These are phyloP conservation scores for Globisporangium radiosum DNA, from an alignment of 352 stramenopile genomes.

Conservation along the genomic window DNA sequence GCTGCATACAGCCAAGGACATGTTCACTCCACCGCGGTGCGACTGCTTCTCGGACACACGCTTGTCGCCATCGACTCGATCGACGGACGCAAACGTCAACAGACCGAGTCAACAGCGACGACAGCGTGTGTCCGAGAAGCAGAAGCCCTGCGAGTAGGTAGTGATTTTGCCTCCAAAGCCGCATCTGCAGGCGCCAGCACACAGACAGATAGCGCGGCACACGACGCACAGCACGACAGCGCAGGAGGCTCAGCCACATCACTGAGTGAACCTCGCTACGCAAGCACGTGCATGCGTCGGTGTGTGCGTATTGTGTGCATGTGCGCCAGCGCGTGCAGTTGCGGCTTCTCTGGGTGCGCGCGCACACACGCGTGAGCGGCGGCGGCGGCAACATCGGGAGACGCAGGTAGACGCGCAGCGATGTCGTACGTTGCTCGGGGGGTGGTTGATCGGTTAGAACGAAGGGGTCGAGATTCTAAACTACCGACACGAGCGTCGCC, in stretches of 20 bases:
- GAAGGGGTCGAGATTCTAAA: slow-evolving; percentile 29
- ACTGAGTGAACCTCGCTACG: too few relatives aligned
- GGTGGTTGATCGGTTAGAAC: slow-evolving; percentile 28
- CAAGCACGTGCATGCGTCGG: background rate
- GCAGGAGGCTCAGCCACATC: background rate
- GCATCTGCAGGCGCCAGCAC: slow-evolving; percentile 23
- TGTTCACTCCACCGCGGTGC: slow-evolving; percentile 27
- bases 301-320: background rate
- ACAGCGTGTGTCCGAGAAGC: background rate
- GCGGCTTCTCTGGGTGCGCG: slow-evolving; percentile 12
- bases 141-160: slow-evolving; percentile 16
- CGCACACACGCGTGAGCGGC: background rate
- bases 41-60: background rate
- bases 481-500: background rate
- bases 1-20: slow-evolving; percentile 50
- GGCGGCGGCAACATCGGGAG: background rate
- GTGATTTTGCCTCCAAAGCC: slow-evolving; percentile 62
- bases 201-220: background rate
- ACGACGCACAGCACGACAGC: background rate
- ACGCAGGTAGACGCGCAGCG: background rate
- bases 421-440: slow-evolving; percentile 30
- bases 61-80: slow-evolving; percentile 11
- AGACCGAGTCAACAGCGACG: too few relatives aligned
- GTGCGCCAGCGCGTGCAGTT: slow-evolving; percentile 8
- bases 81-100: background rate